A percentile compares a stretch with the other conserved stretches of the same genome.
These are phyloP conservation scores for Euphorbia neoarborescens DNA, from an alignment of 441 rosid genomes.

Conservation along the genomic window DNA sequence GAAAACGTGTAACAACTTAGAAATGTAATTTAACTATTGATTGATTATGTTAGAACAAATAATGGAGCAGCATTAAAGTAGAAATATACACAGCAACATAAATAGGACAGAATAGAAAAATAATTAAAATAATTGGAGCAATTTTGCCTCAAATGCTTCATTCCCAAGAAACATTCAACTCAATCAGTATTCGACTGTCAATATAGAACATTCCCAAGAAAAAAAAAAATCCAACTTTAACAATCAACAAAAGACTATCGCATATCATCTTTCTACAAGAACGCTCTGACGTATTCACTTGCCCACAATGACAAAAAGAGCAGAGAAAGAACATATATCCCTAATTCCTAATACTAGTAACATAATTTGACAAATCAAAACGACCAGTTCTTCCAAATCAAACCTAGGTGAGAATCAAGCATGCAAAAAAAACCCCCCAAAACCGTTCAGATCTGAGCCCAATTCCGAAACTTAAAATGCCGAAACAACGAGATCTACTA, in stretches of 20 bases:
- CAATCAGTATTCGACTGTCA: not conserved
- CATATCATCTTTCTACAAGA: constrained; percentile 3
- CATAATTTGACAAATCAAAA: not conserved
- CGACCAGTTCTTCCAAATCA: not conserved
- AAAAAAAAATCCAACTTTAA: constrained; percentile 10
- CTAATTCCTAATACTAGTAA: not conserved
- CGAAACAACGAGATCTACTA: constrained; percentile 22
- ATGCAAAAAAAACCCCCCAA: not conserved
- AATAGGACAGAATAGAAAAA: not conserved
- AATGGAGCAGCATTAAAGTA: not conserved
- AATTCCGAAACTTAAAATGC: constrained; percentile 1
- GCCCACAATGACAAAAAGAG: not conserved
- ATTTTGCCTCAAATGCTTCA: not conserved
- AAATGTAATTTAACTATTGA: not conserved
- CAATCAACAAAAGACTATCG: not conserved
- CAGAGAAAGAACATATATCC: constrained; percentile 5
- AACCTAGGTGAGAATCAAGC: not conserved
- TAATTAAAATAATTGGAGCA: not conserved
- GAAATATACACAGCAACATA: not conserved
- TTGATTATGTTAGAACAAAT: not conserved
- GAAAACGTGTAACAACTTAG: not conserved
- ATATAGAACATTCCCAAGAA: not conserved
- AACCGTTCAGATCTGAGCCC: constrained; percentile 24
- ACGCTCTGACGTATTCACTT: constrained; percentile 3
- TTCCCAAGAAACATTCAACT: no score